Evolutionary conservation across 1,284 basidiomycete genomes (phyloP), one percentile per base, ranked within the genome.

Genomic region (Cutaneotrichosporon dermatis): DNA sequence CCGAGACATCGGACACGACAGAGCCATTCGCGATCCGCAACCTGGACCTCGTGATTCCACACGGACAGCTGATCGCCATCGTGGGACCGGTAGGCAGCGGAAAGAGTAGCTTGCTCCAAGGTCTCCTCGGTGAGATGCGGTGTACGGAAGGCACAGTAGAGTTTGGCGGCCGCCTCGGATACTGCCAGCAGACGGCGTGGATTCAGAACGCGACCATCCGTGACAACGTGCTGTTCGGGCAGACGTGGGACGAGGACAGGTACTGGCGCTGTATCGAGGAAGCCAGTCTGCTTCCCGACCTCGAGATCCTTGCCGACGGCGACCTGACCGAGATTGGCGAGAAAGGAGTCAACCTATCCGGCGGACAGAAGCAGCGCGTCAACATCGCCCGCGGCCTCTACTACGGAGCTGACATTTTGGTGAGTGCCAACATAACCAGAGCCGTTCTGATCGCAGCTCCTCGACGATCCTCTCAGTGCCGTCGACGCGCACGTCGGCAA

Each of bases 401-500:
- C 78, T 89, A 85, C 70, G 81, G 89, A 65, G 86, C 88, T 0
- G 89, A 92, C 58, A 87, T 95, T 60, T 85, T 41, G 40, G 37
- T 53, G 33, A 50, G 48, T 13, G 13, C 43, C n/a, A 36, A 25
- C 25, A 25, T 25, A 25, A 25, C 25, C 25, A 12, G 11, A 13
- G 12, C 4, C 25, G 25, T 10, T 35, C 15, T 46, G 44, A 46
- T 10, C 12, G 11, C 10, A 91, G 67, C 87, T 92, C 34, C 86
- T 92, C 59, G 90, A 92, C 67, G 90, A 92, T 68, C 88, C 89
- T 5, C 80, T 88, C 12, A 87, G 84, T 6, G 87, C 88, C 41
- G 81, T 90, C 35, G 90, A 90, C 72, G 90, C 91, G 3, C 90
- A 92, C 67, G 90, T 95, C 48, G 91, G 90, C 42, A 89, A 88